phyloP scores from a whole-genome alignment of 257 asterid genomes.

The Solanum ossicruentum region DNA sequence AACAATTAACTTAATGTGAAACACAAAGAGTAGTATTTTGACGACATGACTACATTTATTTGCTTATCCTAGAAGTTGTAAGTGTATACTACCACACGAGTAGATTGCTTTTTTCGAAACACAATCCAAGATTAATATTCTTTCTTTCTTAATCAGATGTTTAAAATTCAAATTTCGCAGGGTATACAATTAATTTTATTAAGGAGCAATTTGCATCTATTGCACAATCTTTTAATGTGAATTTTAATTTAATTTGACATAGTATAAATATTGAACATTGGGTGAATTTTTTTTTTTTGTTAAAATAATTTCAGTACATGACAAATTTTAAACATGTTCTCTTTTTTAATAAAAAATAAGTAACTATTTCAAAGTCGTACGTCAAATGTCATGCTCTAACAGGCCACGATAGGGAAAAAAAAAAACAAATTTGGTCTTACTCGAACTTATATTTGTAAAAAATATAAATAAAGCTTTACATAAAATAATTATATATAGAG shows the following conservation, averaged over 20 bases:
- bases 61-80: no score
- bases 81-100: no score
- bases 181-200: neutral
- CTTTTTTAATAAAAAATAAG: neutral
- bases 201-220: neutral
- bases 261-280: neutral
- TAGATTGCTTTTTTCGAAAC: no score
- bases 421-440: neutral
- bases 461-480: neutral
- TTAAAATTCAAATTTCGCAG: fast-evolving
- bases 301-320: neutral
- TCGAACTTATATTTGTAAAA: neutral
- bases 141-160: neutral
- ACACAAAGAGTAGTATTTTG: no score
- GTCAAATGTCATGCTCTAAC: neutral
- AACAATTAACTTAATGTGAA: no score
- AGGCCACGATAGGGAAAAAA: neutral
- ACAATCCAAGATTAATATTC: no score
- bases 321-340: neutral
- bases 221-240: fast-evolving
- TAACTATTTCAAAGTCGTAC: neutral
- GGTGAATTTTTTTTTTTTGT: neutral
- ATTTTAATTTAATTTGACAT: neutral
- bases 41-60: no score
- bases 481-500: no score